Evolutionary conservation across 768 basidiomycete species (phyloP).

Genomic region (Hemileccinum impolitum): DNA sequence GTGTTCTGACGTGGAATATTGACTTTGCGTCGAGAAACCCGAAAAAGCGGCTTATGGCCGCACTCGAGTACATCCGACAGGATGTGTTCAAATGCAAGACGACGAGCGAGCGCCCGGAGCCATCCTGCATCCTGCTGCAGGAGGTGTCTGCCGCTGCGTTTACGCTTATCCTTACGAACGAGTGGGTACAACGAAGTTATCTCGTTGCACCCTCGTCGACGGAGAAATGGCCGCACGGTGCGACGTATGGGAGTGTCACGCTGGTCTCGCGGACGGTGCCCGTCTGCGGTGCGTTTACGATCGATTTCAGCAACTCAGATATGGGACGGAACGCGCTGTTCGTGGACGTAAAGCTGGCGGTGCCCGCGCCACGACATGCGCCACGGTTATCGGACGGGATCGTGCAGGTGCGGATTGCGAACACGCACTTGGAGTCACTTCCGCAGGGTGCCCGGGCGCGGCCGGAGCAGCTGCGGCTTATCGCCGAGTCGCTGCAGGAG

Average conservation of each 20-base stretch:
- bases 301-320: slow-evolving; percentile 49
- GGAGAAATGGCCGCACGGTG: slow-evolving; percentile 51
- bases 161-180: slow-evolving; percentile 45
- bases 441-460: slow-evolving; percentile 42
- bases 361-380: slow-evolving; percentile 31
- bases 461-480: slow-evolving; percentile 50
- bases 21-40: slow-evolving; percentile 41
- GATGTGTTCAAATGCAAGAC: slow-evolving; percentile 47
- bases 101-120: slow-evolving; percentile 43
- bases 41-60: slow-evolving; percentile 43
- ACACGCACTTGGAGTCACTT: slow-evolving; percentile 74
- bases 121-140: slow-evolving; percentile 67
- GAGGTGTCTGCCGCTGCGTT: slow-evolving; percentile 54
- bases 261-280: slow-evolving; percentile 58
- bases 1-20: slow-evolving; percentile 72
- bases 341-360: slow-evolving; percentile 50
- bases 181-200: slow-evolving; percentile 64
- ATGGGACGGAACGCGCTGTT: slow-evolving; percentile 57
- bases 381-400: slow-evolving; percentile 33
- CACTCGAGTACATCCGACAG: slow-evolving; percentile 53
- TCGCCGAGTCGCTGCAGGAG: slow-evolving; percentile 49
- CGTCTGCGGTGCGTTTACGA: slow-evolving; percentile 44
- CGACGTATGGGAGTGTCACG: slow-evolving; percentile 65
- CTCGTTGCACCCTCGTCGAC: slow-evolving; percentile 51
- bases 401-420: slow-evolving; percentile 57